Evolutionary conservation across 306 rosid species (phyloP), one percentile per base, ranked within the genome.

Genomic region (Biancaea sappan): DNA sequence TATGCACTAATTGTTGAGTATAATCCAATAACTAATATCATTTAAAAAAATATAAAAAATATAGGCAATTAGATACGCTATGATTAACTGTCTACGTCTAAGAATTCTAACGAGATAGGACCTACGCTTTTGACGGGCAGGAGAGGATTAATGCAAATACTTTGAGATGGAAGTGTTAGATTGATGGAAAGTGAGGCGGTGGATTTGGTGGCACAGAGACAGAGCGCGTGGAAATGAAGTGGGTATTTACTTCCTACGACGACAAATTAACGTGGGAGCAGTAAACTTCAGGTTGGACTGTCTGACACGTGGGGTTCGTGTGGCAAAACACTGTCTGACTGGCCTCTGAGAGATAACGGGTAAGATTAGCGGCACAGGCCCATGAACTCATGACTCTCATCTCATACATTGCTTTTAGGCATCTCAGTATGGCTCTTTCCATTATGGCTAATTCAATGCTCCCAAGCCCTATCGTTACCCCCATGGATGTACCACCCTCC

Each of bases 371-470:
- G n/a, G n/a, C n/a, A n/a, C n/a, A n/a, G 64, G 64, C 82, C 73
- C 78, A 77, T 75, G 73, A 74, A 62, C 71, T 50, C 29, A 61
- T 83, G 75, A 72, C 72, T 74, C 78, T 69, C 80, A 34, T 74
- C 78, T 69, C 80, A 34, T 57, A 19, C 81, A 63, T 56, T 83
- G 78, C 78, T 78, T 73, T 82, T 63, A 47, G 69, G 69, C 71
- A 50, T 11, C 47, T 6, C 47, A 53, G 60, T 13, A 53, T 53
- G 60, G 58, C n/a, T n/a, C 6, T 31, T 22, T 19, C 3, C 3
- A 5, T 8, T 9, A 21, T 10, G n/a, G 12, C 66, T 31, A 8
- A 21, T 63, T 37, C 69, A 63, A 63, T 38, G 69, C 69, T 2
- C 35, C n/a, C 10, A 24, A 54, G 12, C 32, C 61, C 18, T 37